Percentiles rank a stretch among this genome's conserved stretches.
phyloP scores from a whole-genome alignment of 2,329 filamentous ascomycete genomes.

The Herpotrichia juniperi region DNA sequence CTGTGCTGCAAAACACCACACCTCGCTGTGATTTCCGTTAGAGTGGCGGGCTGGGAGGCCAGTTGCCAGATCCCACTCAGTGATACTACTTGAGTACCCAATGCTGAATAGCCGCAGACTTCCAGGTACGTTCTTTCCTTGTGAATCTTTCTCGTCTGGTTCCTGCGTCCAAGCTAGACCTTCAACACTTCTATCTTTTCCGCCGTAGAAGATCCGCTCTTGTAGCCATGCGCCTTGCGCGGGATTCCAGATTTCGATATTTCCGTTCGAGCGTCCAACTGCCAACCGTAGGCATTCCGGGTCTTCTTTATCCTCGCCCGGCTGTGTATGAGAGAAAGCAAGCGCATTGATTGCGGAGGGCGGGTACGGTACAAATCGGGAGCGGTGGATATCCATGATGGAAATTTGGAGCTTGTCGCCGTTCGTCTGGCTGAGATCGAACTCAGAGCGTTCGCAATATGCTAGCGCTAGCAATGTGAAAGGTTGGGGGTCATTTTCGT shows the following conservation, averaged over 20 bases:
- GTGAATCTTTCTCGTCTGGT: conserved; percentile 70
- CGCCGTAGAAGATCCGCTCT: conserved; percentile 83
- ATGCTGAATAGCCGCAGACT: conserved; percentile 92
- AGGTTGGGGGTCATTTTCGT: neutral
- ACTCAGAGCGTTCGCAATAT: neutral
- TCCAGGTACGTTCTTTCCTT: conserved; percentile 67
- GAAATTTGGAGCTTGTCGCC: neutral
- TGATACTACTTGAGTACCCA: conserved; percentile 88
- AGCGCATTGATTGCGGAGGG: conserved; percentile 92
- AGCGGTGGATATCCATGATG: conserved; percentile 92
- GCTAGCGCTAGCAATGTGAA: neutral
- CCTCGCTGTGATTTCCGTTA: conserved; percentile 91
- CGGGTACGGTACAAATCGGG: conserved; percentile 92
- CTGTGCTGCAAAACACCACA: conserved; percentile 94
- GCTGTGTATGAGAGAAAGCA: conserved; percentile 79
- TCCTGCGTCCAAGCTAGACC: conserved; percentile 91
- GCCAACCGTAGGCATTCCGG: conserved; percentile 76
- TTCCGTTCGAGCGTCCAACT: conserved; percentile 89
- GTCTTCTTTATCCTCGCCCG: conserved; percentile 38
- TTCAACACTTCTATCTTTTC: conserved; percentile 85
- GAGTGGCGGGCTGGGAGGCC: conserved; percentile 80
- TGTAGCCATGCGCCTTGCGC: conserved; percentile 83
- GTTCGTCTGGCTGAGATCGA: neutral
- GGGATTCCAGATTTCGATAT: conserved; percentile 98
- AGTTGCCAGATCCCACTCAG: conserved; percentile 90